Evolutionary conservation across 2,329 filamentous ascomycete species (phyloP).

Genomic region (Diaporthe sp.): DNA sequence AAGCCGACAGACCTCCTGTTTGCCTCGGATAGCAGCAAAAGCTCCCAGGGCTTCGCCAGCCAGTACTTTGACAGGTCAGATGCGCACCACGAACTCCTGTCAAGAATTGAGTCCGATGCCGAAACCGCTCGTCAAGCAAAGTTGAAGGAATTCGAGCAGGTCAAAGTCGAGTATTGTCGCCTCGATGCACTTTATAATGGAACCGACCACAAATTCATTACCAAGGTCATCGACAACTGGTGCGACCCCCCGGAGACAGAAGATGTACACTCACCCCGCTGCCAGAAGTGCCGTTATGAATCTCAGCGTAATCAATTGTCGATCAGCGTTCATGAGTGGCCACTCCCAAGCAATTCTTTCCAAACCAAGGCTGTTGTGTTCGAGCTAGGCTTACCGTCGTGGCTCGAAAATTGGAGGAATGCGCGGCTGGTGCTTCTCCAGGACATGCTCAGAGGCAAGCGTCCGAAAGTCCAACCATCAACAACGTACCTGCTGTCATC

Average conservation of each 20-base stretch:
- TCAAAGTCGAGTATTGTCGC: constrained; percentile 48
- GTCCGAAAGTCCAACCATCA: constrained; percentile 33
- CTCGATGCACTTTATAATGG: constrained; percentile 45
- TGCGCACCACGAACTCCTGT: constrained; percentile 53
- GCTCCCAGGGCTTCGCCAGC: constrained; percentile 66
- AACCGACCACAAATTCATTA: constrained; percentile 33
- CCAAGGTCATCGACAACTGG: neutral
- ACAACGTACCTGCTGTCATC: neutral
- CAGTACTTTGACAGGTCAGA: constrained; percentile 62
- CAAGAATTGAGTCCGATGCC: constrained; percentile 57
- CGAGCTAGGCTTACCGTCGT: constrained; percentile 60
- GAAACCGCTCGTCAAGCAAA: constrained; percentile 48
- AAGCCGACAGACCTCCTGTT: constrained; percentile 50
- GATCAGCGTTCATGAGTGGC: constrained; percentile 70
- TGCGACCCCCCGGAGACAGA: constrained; percentile 1
- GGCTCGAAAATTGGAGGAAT: constrained; percentile 65
- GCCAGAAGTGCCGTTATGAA: constrained; percentile 54
- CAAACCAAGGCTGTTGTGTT: constrained; percentile 64
- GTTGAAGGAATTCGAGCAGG: constrained; percentile 49
- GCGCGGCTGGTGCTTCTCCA: constrained; percentile 57
- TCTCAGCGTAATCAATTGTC: constrained; percentile 53
- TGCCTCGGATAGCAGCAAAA: constrained; percentile 50
- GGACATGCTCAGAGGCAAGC: constrained; percentile 47
- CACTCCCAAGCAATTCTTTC: constrained; percentile 55
- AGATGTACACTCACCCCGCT: constrained; percentile 43